Conservation (phyloP, 2,329 filamentous ascomycete genomes). For the Domatiomyces catenatus region DNA sequence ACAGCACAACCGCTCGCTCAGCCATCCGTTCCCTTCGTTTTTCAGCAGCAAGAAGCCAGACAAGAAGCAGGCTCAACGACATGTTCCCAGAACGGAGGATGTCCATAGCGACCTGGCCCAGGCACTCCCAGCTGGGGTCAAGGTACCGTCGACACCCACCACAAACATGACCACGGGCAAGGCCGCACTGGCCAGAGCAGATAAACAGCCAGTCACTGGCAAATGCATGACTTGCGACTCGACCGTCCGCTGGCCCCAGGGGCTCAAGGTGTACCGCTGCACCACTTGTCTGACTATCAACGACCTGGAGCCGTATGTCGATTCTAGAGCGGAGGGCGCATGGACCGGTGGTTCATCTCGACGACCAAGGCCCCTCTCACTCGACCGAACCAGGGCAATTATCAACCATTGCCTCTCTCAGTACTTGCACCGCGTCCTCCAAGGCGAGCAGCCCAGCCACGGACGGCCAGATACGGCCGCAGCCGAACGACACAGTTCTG, state of each 20-base stretch:
- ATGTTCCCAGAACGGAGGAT: constrained; percentile 21
- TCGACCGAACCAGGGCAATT: constrained; percentile 44
- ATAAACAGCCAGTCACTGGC: constrained; percentile 48
- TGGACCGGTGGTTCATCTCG: constrained; percentile 1
- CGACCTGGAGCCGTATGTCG: constrained; percentile 44
- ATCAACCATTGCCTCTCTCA: constrained; percentile 39
- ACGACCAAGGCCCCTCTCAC: constrained; percentile 35
- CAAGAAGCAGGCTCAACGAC: constrained; percentile 34
- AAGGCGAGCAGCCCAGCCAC: constrained; percentile 9
- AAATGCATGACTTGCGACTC: constrained; percentile 78
- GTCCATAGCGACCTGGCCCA: constrained; percentile 32
- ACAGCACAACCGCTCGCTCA: constrained; percentile 52
- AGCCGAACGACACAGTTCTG: not conserved
- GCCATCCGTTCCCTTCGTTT: constrained; percentile 62
- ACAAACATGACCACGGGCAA: constrained; percentile 19
- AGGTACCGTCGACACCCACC: constrained; percentile 11
- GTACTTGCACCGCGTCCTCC: constrained; percentile 32
- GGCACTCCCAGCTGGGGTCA: constrained; percentile 25
- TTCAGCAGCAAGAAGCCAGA: constrained; percentile 43
- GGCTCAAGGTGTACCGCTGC: constrained; percentile 61
- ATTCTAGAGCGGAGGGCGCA: constrained; percentile 4
- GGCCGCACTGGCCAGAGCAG: constrained; percentile 24
- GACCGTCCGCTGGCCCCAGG: constrained; percentile 61
- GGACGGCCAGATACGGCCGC: too few relatives aligned
- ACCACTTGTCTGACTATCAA: constrained; percentile 75